Base-by-base conservation (phyloP, 2,329 filamentous ascomycete genomes). In the Zopfia rhizophila region DNA sequence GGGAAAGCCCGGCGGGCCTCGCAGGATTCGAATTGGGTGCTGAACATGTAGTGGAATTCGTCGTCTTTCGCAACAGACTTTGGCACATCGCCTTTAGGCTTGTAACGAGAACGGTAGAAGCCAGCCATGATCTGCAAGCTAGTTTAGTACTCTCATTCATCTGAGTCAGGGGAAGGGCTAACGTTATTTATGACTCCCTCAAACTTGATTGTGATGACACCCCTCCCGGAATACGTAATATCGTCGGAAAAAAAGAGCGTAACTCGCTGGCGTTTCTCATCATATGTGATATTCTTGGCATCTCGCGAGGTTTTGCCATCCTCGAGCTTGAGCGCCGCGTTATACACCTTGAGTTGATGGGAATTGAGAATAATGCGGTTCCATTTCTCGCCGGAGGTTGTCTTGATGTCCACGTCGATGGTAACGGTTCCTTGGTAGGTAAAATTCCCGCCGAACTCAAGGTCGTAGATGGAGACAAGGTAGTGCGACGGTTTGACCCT, bases 21-120 rank as follows among this genome's bases (percentile, higher is more conserved):
- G 66, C 91, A 96, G 32, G 92, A 88, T 78, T 99, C 94, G 68
- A 99, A 99, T 71, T 99, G 94, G 36, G 94, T 99, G 78, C 90
- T 96, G 73, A 96, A 85, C 82, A 78, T 87, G 82, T 74, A 85
- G 67, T 85, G 78, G 60, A 82, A 78, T 42, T 85, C 82, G 35
- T 77, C 79, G 46, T 85, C 91, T 65, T 81, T 88, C 19, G 91
- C 89, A 2, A 96, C 91, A 10, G 90, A 91, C 29, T 86, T 77
- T 35, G 89, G 82, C 5, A 91, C 83, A 23, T 88, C 78, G 27
- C 82, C 85, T 41, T 82, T 76, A 13, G 92, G 90, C 78, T 91
- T 96, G 76, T 99, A 99, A 77, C 94, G 91, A 65, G 90, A 92
- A 56, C 91, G 86, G 75, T 94, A 96, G 79, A 96, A 96, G 28